These are phyloP conservation scores for Paecilomyces niveus DNA, from an alignment of 2,329 filamentous ascomycete species.

Conservation along the genomic window DNA sequence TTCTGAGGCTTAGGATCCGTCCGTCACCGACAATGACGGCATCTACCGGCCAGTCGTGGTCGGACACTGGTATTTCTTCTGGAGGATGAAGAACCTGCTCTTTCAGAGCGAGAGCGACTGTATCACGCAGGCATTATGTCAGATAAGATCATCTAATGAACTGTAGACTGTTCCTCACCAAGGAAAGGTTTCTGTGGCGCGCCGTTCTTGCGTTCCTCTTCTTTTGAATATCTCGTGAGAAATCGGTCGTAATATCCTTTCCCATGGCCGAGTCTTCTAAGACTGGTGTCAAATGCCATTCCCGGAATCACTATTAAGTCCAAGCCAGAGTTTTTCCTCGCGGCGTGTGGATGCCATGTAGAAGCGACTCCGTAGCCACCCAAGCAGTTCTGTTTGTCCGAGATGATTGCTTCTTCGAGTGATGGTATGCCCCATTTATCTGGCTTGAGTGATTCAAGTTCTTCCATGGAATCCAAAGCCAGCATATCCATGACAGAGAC, in stretches of 20 bases:
- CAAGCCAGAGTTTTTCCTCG: conserved; percentile 42
- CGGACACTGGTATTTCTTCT: conserved; percentile 64
- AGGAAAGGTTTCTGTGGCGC: conserved; percentile 48
- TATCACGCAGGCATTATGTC: conserved; percentile 23
- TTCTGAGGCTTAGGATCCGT: conserved; percentile 38
- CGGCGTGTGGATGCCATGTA: conserved; percentile 7
- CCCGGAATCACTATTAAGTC: conserved; percentile 90
- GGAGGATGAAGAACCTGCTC: conserved; percentile 71
- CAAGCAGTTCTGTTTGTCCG: conserved; percentile 64
- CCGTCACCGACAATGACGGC: conserved; percentile 68
- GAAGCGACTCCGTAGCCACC: conserved; percentile 48
- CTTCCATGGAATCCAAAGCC: conserved; percentile 60
- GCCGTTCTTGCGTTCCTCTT: conserved; percentile 23
- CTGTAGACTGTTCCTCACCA: conserved; percentile 38
- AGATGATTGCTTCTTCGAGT: conserved; percentile 58
- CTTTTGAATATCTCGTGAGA: conserved; percentile 63
- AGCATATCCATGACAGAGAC: conserved; percentile 93
- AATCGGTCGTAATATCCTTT: conserved; percentile 98
- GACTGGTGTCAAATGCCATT: conserved; percentile 74
- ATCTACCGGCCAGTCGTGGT: conserved; percentile 73
- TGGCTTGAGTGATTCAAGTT: conserved; percentile 68
- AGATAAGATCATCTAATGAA: conserved; percentile 6
- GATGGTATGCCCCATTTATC: conserved; percentile 97
- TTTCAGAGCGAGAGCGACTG: conserved; percentile 72
- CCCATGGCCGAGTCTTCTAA: conserved; percentile 81